Evolutionary conservation across 192 early-diverging fungal species (phyloP).

Genomic region (Coemansia sp.): DNA sequence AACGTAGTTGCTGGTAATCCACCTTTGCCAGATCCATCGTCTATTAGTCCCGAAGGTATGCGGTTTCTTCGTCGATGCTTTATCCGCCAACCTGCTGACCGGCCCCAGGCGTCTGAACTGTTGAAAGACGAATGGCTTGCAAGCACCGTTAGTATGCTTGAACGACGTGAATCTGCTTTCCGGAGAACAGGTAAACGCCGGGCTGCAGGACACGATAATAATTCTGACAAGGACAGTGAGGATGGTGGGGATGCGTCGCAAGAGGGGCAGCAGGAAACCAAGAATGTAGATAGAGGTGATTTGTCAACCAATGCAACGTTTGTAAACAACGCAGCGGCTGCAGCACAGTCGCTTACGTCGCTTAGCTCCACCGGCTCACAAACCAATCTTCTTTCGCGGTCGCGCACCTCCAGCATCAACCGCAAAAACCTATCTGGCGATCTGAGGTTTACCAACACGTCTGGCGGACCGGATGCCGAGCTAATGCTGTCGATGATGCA

Average conservation of each 20-base stretch:
- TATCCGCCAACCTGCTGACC: conserved; percentile 63
- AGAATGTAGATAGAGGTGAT: neutral
- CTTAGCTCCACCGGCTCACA: conserved; percentile 23
- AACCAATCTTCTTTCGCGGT: conserved; percentile 22
- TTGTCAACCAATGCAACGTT: neutral
- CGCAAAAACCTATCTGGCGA: conserved; percentile 35
- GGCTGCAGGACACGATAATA: neutral
- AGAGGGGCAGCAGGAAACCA: neutral
- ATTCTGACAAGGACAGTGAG: neutral
- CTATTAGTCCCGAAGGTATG: conserved; percentile 67
- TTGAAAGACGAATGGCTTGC: conserved; percentile 72
- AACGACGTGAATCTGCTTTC: conserved; percentile 14
- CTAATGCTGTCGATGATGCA: conserved; percentile 36
- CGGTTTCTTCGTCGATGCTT: conserved; percentile 81
- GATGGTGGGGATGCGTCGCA: neutral
- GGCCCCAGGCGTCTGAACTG: conserved; percentile 75
- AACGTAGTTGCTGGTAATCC: conserved; percentile 78
- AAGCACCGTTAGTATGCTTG: conserved; percentile 34
- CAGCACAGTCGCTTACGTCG: conserved; percentile 17
- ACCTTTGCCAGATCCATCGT: conserved; percentile 69
- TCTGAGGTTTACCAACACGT: conserved; percentile 30
- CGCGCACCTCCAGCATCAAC: conserved; percentile 38
- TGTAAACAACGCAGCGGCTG: neutral
- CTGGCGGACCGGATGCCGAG: conserved; percentile 21
- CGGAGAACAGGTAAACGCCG: conserved; percentile 15